Evolutionary conservation across 371 early-diverging fungal genomes (phyloP), one percentile per base, ranked within the genome.

Genomic region (Mortierella sp.): DNA sequence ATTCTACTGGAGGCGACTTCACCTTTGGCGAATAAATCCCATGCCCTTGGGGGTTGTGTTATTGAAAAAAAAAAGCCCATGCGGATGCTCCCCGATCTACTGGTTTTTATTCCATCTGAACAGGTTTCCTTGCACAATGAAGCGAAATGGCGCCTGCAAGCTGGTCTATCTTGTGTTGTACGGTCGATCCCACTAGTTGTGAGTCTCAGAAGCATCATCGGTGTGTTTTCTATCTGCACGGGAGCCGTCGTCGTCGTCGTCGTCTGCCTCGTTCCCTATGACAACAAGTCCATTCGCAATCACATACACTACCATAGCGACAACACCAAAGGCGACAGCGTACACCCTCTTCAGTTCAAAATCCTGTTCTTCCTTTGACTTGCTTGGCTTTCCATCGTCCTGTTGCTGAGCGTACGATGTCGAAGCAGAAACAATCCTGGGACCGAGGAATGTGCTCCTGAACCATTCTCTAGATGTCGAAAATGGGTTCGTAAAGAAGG

Each of bases 321-420:
- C 81, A 30, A 86, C 67, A 2, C 86, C 89, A 50, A 86, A 86
- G 2, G 84, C 81, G 61, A 89, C 82, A 16, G 87, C 83, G 80
- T 86, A 85, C 47, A 86, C 71, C 53, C 89, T 74, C 58, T 87
- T 89, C 61, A 84, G 72, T 67, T 87, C 84, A 72, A 89, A 89
- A 45, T 89, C 86, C 7, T 80, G 56, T 63, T 89, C 84, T 41
- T 83, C 79, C 49, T 80, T 56, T 14, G 83, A 81, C 69, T 81
- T 84, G 63, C 82, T 79, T 26, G 39, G 31, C 59, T 81, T 81
- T n/a, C 79, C 74, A 18, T 76, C 69, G n/a, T 52, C 65, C 26
- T 48, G 24, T 48, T 16, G 48, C n/a, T 52, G 59, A 2, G 24
- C 27, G 28, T 2, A 47, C 41, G 38, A 21, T 43, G 27, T 34